phyloP scores from a whole-genome alignment of 129 eudicot species.

The Dittrichia graveolens region DNA sequence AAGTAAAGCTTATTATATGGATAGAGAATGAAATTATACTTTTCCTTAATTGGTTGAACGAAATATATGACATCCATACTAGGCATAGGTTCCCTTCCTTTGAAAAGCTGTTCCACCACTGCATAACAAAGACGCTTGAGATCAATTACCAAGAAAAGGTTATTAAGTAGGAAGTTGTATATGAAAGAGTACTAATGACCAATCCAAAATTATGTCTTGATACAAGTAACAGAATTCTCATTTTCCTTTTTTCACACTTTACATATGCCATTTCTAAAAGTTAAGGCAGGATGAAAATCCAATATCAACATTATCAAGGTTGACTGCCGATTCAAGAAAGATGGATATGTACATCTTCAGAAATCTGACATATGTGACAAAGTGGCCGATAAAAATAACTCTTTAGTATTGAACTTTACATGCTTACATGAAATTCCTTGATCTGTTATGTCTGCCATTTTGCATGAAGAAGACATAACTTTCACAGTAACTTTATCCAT shows the following conservation, averaged over 20 bases:
- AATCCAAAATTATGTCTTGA: neutral
- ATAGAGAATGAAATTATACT: constrained; percentile 48
- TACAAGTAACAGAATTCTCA: neutral
- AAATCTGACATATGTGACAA: neutral
- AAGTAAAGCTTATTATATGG: neutral
- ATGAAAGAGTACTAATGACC: neutral
- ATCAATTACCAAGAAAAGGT: constrained; percentile 11
- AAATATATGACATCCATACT: constrained; percentile 87
- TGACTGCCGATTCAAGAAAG: neutral
- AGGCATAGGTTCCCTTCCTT: constrained; percentile 91
- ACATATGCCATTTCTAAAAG: neutral
- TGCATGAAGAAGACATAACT: constrained; percentile 90
- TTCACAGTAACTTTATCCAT: constrained; percentile 96
- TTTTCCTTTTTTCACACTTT: neutral
- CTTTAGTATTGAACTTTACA: constrained; percentile 4
- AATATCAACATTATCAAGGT: constrained; percentile 7
- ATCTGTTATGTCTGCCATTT: constrained; percentile 98
- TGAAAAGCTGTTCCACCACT: constrained; percentile 98
- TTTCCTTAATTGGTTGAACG: constrained; percentile 85
- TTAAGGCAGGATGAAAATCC: neutral
- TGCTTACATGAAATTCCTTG: constrained; percentile 93
- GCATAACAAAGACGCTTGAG: constrained; percentile 36
- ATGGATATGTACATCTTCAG: constrained; percentile 3
- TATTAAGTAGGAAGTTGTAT: neutral
- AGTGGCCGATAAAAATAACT: constrained; percentile 1